Evolutionary conservation across 1,139 yeast genomes (phyloP).

Genomic region (Debaryomyces psychrophilus): DNA sequence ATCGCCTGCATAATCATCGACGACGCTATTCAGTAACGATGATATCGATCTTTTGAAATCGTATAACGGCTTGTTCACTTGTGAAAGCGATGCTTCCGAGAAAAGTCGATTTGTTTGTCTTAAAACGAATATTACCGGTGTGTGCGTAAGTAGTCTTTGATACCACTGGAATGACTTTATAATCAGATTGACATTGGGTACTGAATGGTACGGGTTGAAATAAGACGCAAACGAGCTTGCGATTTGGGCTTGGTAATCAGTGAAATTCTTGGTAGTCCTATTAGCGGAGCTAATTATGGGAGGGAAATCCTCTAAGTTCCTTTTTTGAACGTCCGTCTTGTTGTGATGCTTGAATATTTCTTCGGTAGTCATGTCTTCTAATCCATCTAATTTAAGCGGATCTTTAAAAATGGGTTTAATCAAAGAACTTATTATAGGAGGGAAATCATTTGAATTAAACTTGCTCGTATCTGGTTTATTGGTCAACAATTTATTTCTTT

Average conservation of each 20-base stretch:
- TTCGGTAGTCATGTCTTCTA: slow-evolving; percentile 20
- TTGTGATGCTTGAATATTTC: slow-evolving; percentile 17
- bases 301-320: neutral
- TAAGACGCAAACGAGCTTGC: slow-evolving; percentile 26
- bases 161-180: slow-evolving; percentile 35
- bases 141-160: slow-evolving; percentile 25
- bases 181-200: slow-evolving; percentile 18
- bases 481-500: slow-evolving; percentile 22
- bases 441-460: slow-evolving; percentile 26
- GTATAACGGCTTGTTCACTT: slow-evolving; percentile 27
- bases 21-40: slow-evolving; percentile 16
- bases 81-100: slow-evolving; percentile 29
- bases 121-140: slow-evolving; percentile 40
- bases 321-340: neutral
- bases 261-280: slow-evolving; percentile 20
- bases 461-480: slow-evolving; percentile 5
- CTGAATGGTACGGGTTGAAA: slow-evolving; percentile 21
- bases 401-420: slow-evolving; percentile 23
- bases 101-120: slow-evolving; percentile 34
- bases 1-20: slow-evolving; percentile 8
- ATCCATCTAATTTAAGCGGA: slow-evolving; percentile 18
- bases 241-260: slow-evolving; percentile 28
- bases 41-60: slow-evolving; percentile 20
- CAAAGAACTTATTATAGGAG: slow-evolving; percentile 22
- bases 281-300: slow-evolving; percentile 18